phyloP scores from a whole-genome alignment of 768 basidiomycete species.

The Leccinellum rugosiceps region DNA sequence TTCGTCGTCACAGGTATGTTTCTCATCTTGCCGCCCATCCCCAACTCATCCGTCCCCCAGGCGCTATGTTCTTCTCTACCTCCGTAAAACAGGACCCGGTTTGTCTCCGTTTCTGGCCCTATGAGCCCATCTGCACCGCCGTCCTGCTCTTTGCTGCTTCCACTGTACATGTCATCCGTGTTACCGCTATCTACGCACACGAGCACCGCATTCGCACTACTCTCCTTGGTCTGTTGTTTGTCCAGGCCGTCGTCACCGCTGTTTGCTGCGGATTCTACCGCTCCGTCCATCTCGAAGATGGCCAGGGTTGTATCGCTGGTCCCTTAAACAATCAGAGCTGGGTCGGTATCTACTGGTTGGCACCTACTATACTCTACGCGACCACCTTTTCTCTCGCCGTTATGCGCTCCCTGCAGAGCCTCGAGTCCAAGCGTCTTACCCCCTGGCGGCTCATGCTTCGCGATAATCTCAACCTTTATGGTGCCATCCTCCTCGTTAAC shows the following conservation, averaged over 20 bases:
- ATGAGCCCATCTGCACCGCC: slow-evolving; percentile 84
- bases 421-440: slow-evolving; percentile 47
- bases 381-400: slow-evolving; percentile 27
- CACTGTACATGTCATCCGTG: slow-evolving; percentile 74
- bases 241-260: slow-evolving; percentile 72
- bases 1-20: slow-evolving; percentile 68
- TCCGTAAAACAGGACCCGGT: slow-evolving; percentile 50
- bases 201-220: slow-evolving; percentile 47
- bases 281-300: slow-evolving; percentile 69
- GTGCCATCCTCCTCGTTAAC: slow-evolving; percentile 77
- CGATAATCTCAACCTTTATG: slow-evolving; percentile 84
- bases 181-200: slow-evolving; percentile 74
- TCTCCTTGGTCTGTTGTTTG: slow-evolving; percentile 58
- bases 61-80: slow-evolving; percentile 83
- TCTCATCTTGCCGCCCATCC: not conserved
- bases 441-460: slow-evolving; percentile 89
- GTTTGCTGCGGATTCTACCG: slow-evolving; percentile 77
- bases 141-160: slow-evolving; percentile 67
- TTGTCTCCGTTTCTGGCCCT: slow-evolving; percentile 73
- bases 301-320: slow-evolving; percentile 86
- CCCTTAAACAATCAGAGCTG: slow-evolving; percentile 61
- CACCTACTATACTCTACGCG: slow-evolving; percentile 64
- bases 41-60: slow-evolving; percentile 34
- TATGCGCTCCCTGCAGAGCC: slow-evolving; percentile 21
- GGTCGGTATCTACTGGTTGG: slow-evolving; percentile 86